Evolutionary conservation across 306 rosid species (phyloP), one percentile per base, ranked within the genome.

Genomic region (Gleditsia sinensis): DNA sequence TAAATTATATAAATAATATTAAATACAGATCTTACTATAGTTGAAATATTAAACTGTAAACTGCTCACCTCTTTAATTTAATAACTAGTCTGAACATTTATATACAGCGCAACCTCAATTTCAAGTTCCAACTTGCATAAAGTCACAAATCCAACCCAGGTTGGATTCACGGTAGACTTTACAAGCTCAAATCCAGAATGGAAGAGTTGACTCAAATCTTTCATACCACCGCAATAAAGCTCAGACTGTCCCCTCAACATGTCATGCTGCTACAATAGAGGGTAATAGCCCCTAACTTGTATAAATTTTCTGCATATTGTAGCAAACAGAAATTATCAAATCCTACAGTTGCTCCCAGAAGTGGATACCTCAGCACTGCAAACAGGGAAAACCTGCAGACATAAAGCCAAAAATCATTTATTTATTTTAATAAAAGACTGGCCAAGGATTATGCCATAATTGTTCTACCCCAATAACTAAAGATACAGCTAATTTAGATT

Each of bases 361-460:
- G 88, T 78, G 19, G 98, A 85, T 53, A 93, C 93, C 87, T 93
- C 98, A 6, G 90, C 74, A 49, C 85, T 90, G 88, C 98, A 93
- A 59, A 93, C 92, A 13, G 97, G 96, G 89, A 97, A 93, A 49
- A 90, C 92, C 98, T 93, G 91, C 86, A 64, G 56, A 58, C 69
- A 68, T 65, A 76, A 14, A 58, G n/a, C 57, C 76, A 63, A 48
- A 6, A 37, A 43, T 25, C 32, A 39, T 39, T 39, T 7, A 6
- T 8, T 0, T 39, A 6, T 39, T 39, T 39, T 39, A 13, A 39
- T 11, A 39, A 9, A 39, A 39, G 63, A 64, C 74, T 13, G 53
- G 12, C 56, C 75, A 62, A 45, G 10, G 54, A 43, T 25, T 71
- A 55, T 21, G 19, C 16, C 13, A 68, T 53, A 56, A 30, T 63